phyloP scores from a whole-genome alignment of 805 yeast genomes.

The Saccharomyces kudriavzevii region DNA sequence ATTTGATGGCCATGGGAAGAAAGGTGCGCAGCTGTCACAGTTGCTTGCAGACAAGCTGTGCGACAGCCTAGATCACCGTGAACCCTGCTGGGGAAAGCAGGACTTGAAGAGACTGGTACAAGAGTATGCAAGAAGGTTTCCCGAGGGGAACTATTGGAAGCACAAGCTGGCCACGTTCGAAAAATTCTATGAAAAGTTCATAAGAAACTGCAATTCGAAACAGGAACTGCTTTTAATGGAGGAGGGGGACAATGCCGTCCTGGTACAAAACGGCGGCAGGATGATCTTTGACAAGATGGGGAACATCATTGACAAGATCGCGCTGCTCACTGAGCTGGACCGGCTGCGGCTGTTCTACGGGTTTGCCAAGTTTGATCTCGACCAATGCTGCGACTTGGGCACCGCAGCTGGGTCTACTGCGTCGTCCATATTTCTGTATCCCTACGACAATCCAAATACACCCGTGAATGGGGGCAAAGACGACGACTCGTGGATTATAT shows the following conservation, averaged over 20 bases:
- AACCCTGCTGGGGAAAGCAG: background rate
- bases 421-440: conserved; percentile 48
- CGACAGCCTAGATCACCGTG: background rate
- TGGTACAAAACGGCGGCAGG: conserved; percentile 20
- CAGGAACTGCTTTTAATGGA: conserved; percentile 28
- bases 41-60: conserved; percentile 35
- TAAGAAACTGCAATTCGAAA: conserved; percentile 29
- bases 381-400: conserved; percentile 22
- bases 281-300: conserved; percentile 32
- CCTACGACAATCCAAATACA: conserved; percentile 10
- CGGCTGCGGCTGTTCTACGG: conserved; percentile 25
- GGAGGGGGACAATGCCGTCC: conserved; percentile 6
- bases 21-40: conserved; percentile 37
- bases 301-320: conserved; percentile 30
- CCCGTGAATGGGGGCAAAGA: conserved; percentile 10
- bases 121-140: background rate
- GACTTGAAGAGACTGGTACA: background rate
- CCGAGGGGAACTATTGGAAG: conserved; percentile 78
- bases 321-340: conserved; percentile 26
- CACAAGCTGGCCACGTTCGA: conserved; percentile 42
- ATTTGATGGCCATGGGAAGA: conserved; percentile 95
- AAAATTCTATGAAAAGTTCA: conserved; percentile 29
- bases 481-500: conserved; percentile 36
- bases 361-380: conserved; percentile 26
- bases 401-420: conserved; percentile 57